Base-by-base conservation (phyloP, 257 asterid genomes). In the Galeopsis tetrahit region DNA sequence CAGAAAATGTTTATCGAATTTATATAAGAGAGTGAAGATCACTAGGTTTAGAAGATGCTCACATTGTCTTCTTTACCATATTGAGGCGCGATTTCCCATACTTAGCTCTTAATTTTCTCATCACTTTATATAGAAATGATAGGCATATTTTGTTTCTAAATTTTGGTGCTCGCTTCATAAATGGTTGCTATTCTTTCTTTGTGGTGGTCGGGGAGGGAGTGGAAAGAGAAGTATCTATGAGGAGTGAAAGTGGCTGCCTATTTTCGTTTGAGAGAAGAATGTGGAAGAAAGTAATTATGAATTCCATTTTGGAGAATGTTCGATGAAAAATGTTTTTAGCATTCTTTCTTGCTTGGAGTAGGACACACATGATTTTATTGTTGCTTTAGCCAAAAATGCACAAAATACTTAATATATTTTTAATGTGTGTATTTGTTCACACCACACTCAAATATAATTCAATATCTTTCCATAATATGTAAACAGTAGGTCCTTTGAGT, bases 251-350 rank as follows among this genome's bases (percentile, higher is more conserved):
- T 40, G 11, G 46, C 46, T 40, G 46, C 46, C 11, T 40, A 7
- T 40, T 40, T 36, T 61, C 2, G 13, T 28, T 61, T n/a, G 67
- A n/a, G 67, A 38, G 48, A 61, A 61, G 31, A 61, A 35, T 6
- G 33, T 61, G 49, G 67, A 36, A 61, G 67, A 61, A 36, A 61
- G 49, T 61, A 61, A 36, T 61, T 14, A 36, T 44, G 13, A 36
- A 38, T 35, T 7, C 40, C 43, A 61, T 44, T 14, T 61, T 38
- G 42, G 48, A 61, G 48, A 61, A 36, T 17, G 42, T 36, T 15
- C 31, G 28, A n/a, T 59, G 4, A 59, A 4, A 35, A 59, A 32
- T 59, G 39, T 40, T 36, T 34, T 17, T 6, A n/a, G 40, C 36
- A 62, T 38, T 38, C 44, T 6, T 14, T 61, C n/a, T 61, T 61